These are phyloP conservation scores for Yamadazyma olivae DNA, from an alignment of 805 yeast genomes.

Conservation along the genomic window DNA sequence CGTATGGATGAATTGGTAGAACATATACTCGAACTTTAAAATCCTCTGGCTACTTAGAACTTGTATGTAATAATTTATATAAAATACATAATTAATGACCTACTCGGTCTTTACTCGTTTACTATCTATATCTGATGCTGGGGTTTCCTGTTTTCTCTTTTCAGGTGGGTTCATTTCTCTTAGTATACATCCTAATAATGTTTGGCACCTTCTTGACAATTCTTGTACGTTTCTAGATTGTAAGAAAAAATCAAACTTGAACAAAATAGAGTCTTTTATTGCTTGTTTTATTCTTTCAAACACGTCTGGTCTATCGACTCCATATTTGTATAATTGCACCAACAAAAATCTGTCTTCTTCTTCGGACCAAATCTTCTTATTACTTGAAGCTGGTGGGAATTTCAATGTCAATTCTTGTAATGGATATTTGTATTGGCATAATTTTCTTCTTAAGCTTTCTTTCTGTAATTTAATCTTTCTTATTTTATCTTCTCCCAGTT, in stretches of 20 bases:
- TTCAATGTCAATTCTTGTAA: slow-evolving; percentile 71
- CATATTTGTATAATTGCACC: slow-evolving; percentile 74
- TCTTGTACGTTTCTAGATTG: slow-evolving; percentile 77
- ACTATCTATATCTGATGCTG: background rate
- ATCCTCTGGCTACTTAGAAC: background rate
- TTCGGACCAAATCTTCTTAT: slow-evolving; percentile 67
- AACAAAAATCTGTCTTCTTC: slow-evolving; percentile 89
- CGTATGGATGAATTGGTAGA: slow-evolving; percentile 40
- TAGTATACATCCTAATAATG: slow-evolving; percentile 70
- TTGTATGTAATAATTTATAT: no score
- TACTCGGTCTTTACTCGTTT: background rate
- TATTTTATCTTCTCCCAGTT: slow-evolving; percentile 83
- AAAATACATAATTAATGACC: background rate
- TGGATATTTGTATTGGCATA: slow-evolving; percentile 70
- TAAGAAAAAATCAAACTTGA: slow-evolving; percentile 85
- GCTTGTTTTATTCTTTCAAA: slow-evolving; percentile 77
- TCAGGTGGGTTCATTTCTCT: slow-evolving; percentile 48
- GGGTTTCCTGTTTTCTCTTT: slow-evolving; percentile 10
- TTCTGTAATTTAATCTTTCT: slow-evolving; percentile 64
- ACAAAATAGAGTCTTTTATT: slow-evolving; percentile 69
- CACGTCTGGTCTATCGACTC: slow-evolving; percentile 74
- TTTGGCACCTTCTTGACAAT: slow-evolving; percentile 75
- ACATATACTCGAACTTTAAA: no score
- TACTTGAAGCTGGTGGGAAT: slow-evolving; percentile 67
- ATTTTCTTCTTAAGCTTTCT: slow-evolving; percentile 73